Evolutionary conservation across 306 rosid species (phyloP), one percentile per base, ranked within the genome.

Genomic region (Vigna mungo): DNA sequence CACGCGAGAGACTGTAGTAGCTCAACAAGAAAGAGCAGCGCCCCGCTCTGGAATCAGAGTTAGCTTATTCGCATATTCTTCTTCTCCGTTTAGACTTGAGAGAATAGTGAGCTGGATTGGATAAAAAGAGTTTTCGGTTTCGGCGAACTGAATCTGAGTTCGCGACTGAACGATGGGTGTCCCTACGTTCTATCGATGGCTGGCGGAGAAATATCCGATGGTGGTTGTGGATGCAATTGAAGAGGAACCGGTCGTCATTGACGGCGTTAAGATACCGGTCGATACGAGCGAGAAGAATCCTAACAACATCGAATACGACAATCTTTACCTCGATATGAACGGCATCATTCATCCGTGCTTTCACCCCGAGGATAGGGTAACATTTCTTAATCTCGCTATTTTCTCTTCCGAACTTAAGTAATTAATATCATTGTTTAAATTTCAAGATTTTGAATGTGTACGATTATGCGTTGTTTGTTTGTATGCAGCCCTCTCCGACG

Each of bases 291-390:
- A 92, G 46, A 87, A 87, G 0, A 96, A 96, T 82, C 98, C 98
- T 65, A 96, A 96, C 79, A 80, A 86, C 9, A 80, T 94, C 32
- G 99, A 96, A 74, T 96, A 82, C 59, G 99, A 92, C 60, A 96
- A 96, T 58, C 98, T 96, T 47, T 96, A 92, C 56, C 99, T 96
- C 58, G 99, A 92, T 81, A 96, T 96, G 99, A 96, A 96, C 41
- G 96, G 96, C 48, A 96, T 92, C 59, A 92, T 96, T 73, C 99
- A 96, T 68, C 99, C 99, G 1, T 96, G 99, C 76, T 96, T 96
- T 55, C 99, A 96, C 79, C 99, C 99, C 16, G 99, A 96, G 59
- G 99, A 96, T 79, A 87, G 98, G 90, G 99, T 96, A 86, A 72
- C 36, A 7, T 9, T 49, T 27, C n/a, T 58, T 32, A 37, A 9